phyloP scores from a whole-genome alignment of 202 grass and related monocot species.

The Eragrostis tef region DNA sequence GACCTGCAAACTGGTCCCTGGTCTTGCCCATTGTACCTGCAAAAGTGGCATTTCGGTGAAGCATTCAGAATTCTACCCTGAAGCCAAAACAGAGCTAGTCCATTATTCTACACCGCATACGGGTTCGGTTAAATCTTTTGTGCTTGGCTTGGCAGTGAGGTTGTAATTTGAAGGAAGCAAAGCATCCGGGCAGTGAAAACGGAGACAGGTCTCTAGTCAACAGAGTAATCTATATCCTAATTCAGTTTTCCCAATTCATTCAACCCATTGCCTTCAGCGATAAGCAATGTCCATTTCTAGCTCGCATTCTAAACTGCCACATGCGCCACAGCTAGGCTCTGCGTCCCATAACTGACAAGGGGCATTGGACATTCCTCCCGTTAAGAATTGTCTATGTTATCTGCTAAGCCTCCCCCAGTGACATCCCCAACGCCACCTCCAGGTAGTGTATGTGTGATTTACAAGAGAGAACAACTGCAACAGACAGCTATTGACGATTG shows the following conservation, averaged over 20 bases:
- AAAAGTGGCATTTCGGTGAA: no score
- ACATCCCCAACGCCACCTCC: neutral
- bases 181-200: conserved; percentile 3
- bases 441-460: neutral
- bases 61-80: no score
- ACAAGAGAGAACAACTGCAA: neutral
- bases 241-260: neutral
- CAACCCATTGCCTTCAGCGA: neutral
- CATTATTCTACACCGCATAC: neutral
- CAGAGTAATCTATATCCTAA: neutral
- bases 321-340: no score
- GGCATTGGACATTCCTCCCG: conserved; percentile 16
- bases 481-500: neutral
- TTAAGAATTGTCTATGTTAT: neutral
- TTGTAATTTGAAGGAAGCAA: conserved; percentile 12
- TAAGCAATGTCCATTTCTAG: neutral
- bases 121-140: neutral
- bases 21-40: no score
- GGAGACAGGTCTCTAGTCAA: no score
- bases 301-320: neutral
- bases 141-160: conserved; percentile 27
- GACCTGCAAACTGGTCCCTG: no score
- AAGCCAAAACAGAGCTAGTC: neutral
- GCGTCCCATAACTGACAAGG: no score
- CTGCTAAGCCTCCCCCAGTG: neutral